Base-by-base conservation (phyloP, 441 rosid genomes). In the Rhodomyrtus psidioides region DNA sequence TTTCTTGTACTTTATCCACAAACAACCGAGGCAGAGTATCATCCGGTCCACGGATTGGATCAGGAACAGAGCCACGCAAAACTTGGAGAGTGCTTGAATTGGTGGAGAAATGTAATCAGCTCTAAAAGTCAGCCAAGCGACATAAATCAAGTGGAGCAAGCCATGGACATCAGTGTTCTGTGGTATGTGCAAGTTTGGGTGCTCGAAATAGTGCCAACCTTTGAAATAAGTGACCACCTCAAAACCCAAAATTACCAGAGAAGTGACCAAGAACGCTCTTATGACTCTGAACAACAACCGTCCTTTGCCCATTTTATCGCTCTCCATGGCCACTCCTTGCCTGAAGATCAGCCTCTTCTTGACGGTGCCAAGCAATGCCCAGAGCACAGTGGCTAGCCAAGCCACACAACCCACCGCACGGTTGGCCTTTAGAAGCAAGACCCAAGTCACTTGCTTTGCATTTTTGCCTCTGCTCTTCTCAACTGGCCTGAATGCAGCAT, bases 381-480 rank as follows among this genome's bases (percentile, higher is more conserved):
- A 96, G 84, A 95, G 90, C 84, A 94, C 85, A 74, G 94, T 89
- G 57, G 94, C 97, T 17, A 95, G 51, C 97, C 95, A 94, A 88
- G 98, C 92, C 81, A 96, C 92, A 86, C 95, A 96, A 16, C 98
- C 97, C 59, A 94, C 95, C 44, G 97, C 99, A 88, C 91, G 92
- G 28, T 96, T 95, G 90, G 97, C 99, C 85, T 95, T 96, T 65
- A 96, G 97, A 84, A 96, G 98, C 89, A 96, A 88, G 81, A 96
- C 96, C 99, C 99, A 96, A 30, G 94, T 95, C 24, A 96, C 94
- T 85, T 96, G 98, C 92, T 93, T 96, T 0, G 98, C 99, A 89
- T 95, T 96, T 81, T 94, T 95, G 88, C 93, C 97, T 91, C 99
- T 91, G 88, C 91, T 92, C 93, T 90, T 96, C 86, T 94, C 99